Evolutionary conservation across 306 rosid genomes (phyloP), one percentile per base, ranked within the genome.

Genomic region (Fragaria nilgerrensis): DNA sequence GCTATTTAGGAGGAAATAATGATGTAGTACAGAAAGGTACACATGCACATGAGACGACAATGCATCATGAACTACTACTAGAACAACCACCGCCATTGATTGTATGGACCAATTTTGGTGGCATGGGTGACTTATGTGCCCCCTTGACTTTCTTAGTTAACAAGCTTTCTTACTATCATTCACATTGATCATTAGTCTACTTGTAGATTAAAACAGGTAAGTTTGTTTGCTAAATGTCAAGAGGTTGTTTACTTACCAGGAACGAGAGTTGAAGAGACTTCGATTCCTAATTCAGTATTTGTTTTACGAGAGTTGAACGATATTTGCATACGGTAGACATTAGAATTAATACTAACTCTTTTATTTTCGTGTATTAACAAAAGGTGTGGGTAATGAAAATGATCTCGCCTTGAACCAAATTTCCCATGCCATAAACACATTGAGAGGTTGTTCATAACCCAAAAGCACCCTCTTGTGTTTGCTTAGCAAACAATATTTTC

Each of bases 11-110:
- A 23, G 16, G 19, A 32, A 36, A 82, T 78, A 48, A 49, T 74
- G 79, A 50, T 82, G 83, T 79, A 80, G 84, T 82, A 79, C 89
- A 59, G 39, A 84, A 85, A 86, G 86, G 81, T 76, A 25, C 86
- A 82, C 74, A 73, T 41, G 66, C 72, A 72, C 45, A 43, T 68
- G 48, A 63, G 44, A 64, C 72, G 70, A 74, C 62, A 74, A 27
- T 73, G 88, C 75, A 87, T 82, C 83, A 61, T 1, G 44, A 23
- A 36, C 36, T 9, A 7, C 71, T 1, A 50, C 17, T 43, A 36
- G 79, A 76, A 29, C 55, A 78, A 82, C 70, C 39, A 86, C 49
- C 27, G 37, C 84, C 89, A 76, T 87, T 82, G 85, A 87, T 86
- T 72, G 52, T 8, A 78, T 83, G 91, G 88, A 86, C 89, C 92